Conservation (phyloP, 305 asterid genomes). For the Fraxinus platypoda region DNA sequence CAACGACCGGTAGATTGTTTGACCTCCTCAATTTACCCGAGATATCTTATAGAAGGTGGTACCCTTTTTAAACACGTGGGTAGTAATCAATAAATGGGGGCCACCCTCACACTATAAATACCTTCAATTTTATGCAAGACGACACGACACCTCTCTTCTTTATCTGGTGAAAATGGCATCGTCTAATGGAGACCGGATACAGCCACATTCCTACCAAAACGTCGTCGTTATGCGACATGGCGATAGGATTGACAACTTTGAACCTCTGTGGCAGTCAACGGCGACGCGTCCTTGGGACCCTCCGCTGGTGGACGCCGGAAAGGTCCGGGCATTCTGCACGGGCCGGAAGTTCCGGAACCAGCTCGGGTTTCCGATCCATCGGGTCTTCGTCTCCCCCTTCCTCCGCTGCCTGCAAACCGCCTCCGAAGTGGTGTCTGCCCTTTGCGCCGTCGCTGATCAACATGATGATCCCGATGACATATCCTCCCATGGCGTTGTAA, state of each 20-base stretch:
- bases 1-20: too few species aligned
- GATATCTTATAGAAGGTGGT: not conserved
- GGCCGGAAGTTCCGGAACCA: slow-evolving; percentile 34
- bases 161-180: slow-evolving; percentile 9
- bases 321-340: slow-evolving; percentile 36
- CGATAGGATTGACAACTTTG: slow-evolving; percentile 44
- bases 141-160: not conserved
- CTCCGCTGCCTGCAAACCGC: slow-evolving; percentile 54
- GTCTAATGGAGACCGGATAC: not conserved
- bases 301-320: slow-evolving; percentile 40
- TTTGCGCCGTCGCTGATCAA: slow-evolving; percentile 28
- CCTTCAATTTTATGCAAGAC: not conserved
- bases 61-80: not conserved
- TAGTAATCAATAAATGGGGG: not conserved
- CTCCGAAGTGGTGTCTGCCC: slow-evolving; percentile 38
- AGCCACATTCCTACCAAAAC: slow-evolving; percentile 23
- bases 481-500: slow-evolving; percentile 23
- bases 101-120: not conserved
- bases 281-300: slow-evolving; percentile 57
- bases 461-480: slow-evolving; percentile 1
- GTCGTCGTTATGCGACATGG: slow-evolving; percentile 57
- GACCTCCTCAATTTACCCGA: not conserved
- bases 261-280: slow-evolving; percentile 37
- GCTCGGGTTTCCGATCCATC: slow-evolving; percentile 36
- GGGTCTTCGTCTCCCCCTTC: slow-evolving; percentile 48